Evolutionary conservation across 148 eudicot species (phyloP).

Genomic region (Amaranthus palmeri): DNA sequence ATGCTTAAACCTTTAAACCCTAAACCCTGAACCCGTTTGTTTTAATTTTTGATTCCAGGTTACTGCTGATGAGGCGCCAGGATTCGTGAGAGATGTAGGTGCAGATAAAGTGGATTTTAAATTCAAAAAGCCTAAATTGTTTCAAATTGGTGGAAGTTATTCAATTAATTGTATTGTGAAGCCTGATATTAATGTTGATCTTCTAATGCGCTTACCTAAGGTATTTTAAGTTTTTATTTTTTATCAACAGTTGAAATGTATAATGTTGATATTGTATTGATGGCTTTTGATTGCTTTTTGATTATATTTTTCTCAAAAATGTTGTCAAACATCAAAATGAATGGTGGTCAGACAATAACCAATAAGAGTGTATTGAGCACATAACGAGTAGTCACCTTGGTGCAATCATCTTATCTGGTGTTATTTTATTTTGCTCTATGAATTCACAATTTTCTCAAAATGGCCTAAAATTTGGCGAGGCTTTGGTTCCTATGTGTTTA

Average conservation of each 20-base stretch:
- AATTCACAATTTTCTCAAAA: too few relatives aligned
- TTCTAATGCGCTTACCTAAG: constrained; percentile 83
- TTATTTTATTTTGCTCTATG: too few relatives aligned
- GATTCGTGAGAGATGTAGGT: constrained; percentile 75
- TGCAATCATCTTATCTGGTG: too few relatives aligned
- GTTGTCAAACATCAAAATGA: too few relatives aligned
- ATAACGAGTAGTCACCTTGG: too few relatives aligned
- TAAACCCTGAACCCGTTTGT: constrained; percentile 26
- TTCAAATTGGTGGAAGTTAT: constrained; percentile 82
- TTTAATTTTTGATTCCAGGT: constrained; percentile 34
- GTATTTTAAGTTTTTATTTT: constrained; percentile 27
- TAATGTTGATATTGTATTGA: neutral
- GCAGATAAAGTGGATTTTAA: constrained; percentile 89
- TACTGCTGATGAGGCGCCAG: constrained; percentile 59
- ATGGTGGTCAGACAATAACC: too few relatives aligned
- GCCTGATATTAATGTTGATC: constrained; percentile 71
- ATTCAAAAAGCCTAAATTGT: constrained; percentile 62
- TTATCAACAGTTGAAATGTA: neutral
- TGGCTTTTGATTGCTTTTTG: neutral
- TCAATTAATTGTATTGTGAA: constrained; percentile 51
- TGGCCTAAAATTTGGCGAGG: too few relatives aligned
- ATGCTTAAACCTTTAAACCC: neutral
- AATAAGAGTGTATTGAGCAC: too few relatives aligned
- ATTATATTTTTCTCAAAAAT: neutral
- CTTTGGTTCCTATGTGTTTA: too few relatives aligned